Percentiles rank a stretch among this genome's conserved stretches.
Conservation (phyloP, 345 rosid species). For the Corchorus capsularis region DNA sequence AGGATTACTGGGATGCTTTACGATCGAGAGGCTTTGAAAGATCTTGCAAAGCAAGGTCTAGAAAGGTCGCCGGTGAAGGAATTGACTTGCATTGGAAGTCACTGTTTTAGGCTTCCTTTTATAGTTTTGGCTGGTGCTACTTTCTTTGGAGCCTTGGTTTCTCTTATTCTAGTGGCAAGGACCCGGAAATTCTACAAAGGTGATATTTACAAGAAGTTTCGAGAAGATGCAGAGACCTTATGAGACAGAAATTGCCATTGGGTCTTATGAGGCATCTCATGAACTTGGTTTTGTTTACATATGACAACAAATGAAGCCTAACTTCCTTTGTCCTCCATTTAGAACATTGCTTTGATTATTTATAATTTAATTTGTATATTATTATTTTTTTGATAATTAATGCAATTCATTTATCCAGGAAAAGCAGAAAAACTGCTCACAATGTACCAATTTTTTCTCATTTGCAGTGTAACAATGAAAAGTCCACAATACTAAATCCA, state of each 20-base stretch:
- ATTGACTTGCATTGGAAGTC: constrained; percentile 59
- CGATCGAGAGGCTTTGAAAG: constrained; percentile 63
- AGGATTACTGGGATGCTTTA: constrained; percentile 66
- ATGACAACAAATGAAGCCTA: neutral
- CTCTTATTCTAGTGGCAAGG: constrained; percentile 63
- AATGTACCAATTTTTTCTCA: too few species aligned
- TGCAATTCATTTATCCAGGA: too few species aligned
- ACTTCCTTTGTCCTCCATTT: neutral
- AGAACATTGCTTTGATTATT: neutral
- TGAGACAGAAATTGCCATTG: neutral
- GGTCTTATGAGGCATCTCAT: neutral
- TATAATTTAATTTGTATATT: too few species aligned
- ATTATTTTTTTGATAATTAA: too few species aligned
- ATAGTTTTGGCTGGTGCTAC: constrained; percentile 51
- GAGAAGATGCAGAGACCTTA: constrained; percentile 37
- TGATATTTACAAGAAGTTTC: constrained; percentile 80
- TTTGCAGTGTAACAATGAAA: too few species aligned
- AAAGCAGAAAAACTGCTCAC: too few species aligned
- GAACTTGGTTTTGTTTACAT: neutral
- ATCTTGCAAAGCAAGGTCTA: constrained; percentile 51
- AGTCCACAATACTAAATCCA: too few species aligned
- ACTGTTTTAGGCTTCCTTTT: constrained; percentile 69
- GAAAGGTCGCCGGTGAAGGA: constrained; percentile 57
- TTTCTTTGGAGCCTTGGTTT: constrained; percentile 58
- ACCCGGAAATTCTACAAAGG: constrained; percentile 74